These are phyloP conservation scores for Solanum chilense DNA, from an alignment of 257 asterid genomes.

Conservation along the genomic window DNA sequence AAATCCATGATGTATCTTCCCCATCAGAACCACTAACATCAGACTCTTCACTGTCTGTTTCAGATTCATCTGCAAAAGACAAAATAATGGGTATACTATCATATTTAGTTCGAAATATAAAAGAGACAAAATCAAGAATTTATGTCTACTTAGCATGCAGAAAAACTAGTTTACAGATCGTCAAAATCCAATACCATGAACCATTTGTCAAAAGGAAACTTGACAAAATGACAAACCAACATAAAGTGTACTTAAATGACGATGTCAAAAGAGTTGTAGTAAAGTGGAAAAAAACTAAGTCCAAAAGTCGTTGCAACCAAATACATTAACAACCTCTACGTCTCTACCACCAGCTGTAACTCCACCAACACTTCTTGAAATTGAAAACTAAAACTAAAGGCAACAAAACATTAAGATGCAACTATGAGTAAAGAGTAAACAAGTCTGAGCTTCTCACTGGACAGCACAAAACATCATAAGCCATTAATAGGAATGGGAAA, in stretches of 20 bases:
- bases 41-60: conserved; percentile 91
- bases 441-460: not conserved
- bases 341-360: not conserved
- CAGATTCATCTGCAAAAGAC: conserved; percentile 73
- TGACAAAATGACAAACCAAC: not conserved
- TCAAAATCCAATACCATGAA: not conserved
- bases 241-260: not conserved
- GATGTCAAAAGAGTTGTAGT: not conserved
- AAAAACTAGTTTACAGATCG: not conserved
- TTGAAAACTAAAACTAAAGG: not conserved
- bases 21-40: conserved; percentile 98
- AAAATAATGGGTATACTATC: not conserved
- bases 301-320: not conserved
- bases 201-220: not conserved
- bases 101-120: not conserved
- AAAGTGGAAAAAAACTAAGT: not conserved
- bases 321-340: not conserved
- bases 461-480: not conserved
- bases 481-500: not conserved
- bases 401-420: not conserved
- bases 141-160: not conserved
- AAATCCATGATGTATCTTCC: conserved; percentile 96
- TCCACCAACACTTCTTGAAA: not conserved
- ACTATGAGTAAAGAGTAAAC: not conserved
- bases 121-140: not conserved